Conservation (phyloP, 164 flowering plant species). For the Liriodendron chinense region DNA sequence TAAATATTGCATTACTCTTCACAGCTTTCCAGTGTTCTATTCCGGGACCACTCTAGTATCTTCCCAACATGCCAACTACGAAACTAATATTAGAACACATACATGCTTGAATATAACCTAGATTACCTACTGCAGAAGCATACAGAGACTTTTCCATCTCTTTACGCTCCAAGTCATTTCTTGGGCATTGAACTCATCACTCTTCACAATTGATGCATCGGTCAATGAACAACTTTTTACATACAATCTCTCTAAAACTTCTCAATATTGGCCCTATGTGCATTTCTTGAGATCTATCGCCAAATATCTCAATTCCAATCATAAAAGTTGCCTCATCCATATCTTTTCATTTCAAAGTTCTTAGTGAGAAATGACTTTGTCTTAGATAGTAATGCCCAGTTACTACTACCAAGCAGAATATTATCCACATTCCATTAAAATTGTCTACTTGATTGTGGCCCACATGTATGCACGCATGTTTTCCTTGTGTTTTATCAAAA, state of each 20-base stretch:
- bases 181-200: neutral
- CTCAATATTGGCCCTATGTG: neutral
- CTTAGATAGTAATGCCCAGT: no score
- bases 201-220: neutral
- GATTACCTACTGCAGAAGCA: neutral
- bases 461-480: no score
- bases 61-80: neutral
- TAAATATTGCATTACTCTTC: neutral
- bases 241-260: neutral
- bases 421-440: no score
- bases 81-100: neutral
- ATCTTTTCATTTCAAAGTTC: no score
- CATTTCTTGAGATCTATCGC: no score
- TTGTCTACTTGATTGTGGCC: no score
- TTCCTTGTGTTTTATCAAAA: no score
- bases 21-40: neutral
- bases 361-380: no score
- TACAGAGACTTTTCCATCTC: constrained; percentile 1
- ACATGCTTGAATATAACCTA: neutral
- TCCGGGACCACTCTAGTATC: neutral
- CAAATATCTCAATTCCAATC: no score
- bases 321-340: no score
- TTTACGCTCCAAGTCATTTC: neutral
- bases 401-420: no score
- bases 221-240: neutral